Evolutionary conservation across 2,329 filamentous ascomycete species (phyloP), one percentile per base, ranked within the genome.

Genomic region (Bipolaris cookei): DNA sequence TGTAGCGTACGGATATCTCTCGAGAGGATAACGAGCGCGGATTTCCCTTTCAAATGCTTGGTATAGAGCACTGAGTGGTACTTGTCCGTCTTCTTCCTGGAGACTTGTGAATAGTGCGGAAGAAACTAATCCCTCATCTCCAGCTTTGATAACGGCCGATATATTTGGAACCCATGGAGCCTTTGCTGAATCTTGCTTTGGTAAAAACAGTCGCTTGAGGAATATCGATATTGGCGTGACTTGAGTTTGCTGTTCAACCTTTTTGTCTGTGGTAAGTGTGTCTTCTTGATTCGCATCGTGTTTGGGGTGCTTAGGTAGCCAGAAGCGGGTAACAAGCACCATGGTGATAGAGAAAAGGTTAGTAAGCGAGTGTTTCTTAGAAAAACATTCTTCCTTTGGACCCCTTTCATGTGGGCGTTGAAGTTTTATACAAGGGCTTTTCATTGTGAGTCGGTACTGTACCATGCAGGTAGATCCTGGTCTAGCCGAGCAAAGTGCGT

Each of bases 131-230:
- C 62, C 66, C 43, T 76, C 71, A 52, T 76, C 72, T 16, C 69
- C 73, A 39, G 71, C 72, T 59, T 72, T 71, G 57, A 76, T 56
- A 30, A 76, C 63, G 34, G 62, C 65, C 11, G 70, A 67, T n/a
- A 74, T 25, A 2, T 62, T 65, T 11, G 72, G 71, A 14, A 71
- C 67, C 64, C 65, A 67, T 6, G 62, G 58, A 10, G 56, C 43
- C 16, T 52, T 58, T 16, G 38, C 56, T 11, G 56, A 58, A 3
- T 63, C 54, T 35, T 58, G 61, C 39, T 68, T 72, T n/a, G 59
- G 45, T 11, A 47, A 4, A 4, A 73, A 64, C 1, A 70, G 25
- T 13, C 63, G 64, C 46, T 52, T 66, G 64, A 65, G 67, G 2
- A 69, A 62, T 35, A 43, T 59, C 32, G 67, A 59, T 35, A 54